Base-by-base conservation (phyloP, 2,329 filamentous ascomycete species). In the Calcarisporium arbuscula region DNA sequence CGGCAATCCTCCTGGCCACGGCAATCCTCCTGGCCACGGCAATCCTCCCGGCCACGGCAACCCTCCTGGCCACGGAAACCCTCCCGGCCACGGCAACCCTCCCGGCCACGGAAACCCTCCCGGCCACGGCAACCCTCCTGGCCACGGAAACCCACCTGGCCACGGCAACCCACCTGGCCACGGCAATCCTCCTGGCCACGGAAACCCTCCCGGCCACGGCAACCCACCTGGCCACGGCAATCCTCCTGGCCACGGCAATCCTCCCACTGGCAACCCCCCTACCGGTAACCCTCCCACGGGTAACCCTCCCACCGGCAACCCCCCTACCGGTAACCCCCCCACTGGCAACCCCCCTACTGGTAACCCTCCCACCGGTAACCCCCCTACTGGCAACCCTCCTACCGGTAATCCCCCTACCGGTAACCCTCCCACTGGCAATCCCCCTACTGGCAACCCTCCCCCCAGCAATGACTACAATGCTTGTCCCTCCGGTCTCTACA, bases 401-500 rank as follows among this genome's bases (percentile, higher is more conserved):
- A 19, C 27, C 12, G 17, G 17, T 19, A 12, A 9, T 12, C 11
- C 9, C 7, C 29, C 29, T 6, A 17, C 29, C 8, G 9, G 10
- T 4, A 19, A 16, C 18, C 12, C 12, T 14, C 30, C 30, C 15
- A 17, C n/a, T 22, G 19, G 16, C 12, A 17, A 17, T 32, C 30
- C 30, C 11, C 16, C 12, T 14, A 12, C 17, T 22, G 12, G 29
- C 11, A n/a, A 11, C 29, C 16, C 19, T 19, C 8, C 30, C 7
- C 36, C 33, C 19, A 19, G 19, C 11, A 2, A 7, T 1, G 33
- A 14, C 17, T 33, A 36, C 29, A 14, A 29, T 2, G 25, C 29
- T 20, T 39, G 37, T 18, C 19, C 33, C 11, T 15, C 23, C n/a
- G 26, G 33, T 27, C 27, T 45, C 17, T 37, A 38, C 34, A 25